Evolutionary conservation across 129 eudicot species (phyloP), one percentile per base, ranked within the genome.

Genomic region (Flaveria robusta): DNA sequence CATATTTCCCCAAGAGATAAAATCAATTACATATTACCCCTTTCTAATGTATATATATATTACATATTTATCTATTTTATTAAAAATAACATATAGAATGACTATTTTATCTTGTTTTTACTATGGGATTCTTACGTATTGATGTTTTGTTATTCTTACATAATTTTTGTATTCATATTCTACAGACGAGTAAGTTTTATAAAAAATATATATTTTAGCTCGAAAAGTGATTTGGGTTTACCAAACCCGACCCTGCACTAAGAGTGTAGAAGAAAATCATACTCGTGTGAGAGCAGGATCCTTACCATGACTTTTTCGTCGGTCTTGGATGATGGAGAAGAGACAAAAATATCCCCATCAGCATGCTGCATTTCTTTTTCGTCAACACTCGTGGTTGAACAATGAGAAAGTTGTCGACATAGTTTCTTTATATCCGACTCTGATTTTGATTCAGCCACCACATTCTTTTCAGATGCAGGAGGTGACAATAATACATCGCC

Each of bases 281-380:
- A 56, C 14, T 56, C n/a, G 6, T 58, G 27, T 20, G 37, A 24
- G 66, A 59, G 37, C 18, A 59, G 26, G 37, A 59, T 59, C 16
- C 66, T 24, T 60, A 60, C 66, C 66, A 60, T 13, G 39, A 13
- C 18, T 6, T 60, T 13, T 60, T 60, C 66, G 1, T 14, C 7
- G 27, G 67, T 60, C 19, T 60, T 60, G 0, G 20, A 60, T 60
- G 67, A 60, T 60, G 67, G 67, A 60, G 67, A 60, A 26, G 41
- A 26, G 67, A 27, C 9, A 9, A 14, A 60, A 60, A 26, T 60
- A 60, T 24, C 66, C 41, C 41, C 39, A 24, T 60, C 66, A 26
- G 66, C 58, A 42, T 86, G 66, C 74, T 84, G 82, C 76, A 70
- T 80, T 74, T 84, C 83, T 11, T 78, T 77, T 77, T 75, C 75